Evolutionary conservation across 495 filamentous ascomycete genomes (phyloP).

Genomic region (Penicillium arizonense): DNA sequence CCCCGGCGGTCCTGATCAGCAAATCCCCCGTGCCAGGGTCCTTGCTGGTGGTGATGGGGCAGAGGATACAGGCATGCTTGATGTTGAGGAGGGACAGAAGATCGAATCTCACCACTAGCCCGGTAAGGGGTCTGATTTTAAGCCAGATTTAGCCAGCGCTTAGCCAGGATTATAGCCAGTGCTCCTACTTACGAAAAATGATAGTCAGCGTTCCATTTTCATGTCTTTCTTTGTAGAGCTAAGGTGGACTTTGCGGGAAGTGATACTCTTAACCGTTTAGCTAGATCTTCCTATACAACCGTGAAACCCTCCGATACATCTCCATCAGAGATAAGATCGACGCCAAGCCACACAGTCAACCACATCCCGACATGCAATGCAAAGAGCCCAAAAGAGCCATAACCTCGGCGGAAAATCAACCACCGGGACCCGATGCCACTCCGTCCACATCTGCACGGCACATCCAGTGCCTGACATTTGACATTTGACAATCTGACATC

Average conservation of each 20-base stretch:
- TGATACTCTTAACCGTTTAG: too few species aligned
- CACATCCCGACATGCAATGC: neutral
- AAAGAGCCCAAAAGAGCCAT: neutral
- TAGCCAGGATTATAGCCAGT: too few species aligned
- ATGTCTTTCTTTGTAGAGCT: too few species aligned
- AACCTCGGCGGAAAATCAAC: neutral
- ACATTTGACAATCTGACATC: too few species aligned
- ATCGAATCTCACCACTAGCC: slow-evolving; percentile 19
- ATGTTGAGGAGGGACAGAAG: slow-evolving; percentile 27
- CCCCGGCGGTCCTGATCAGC: slow-evolving; percentile 54
- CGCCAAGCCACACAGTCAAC: neutral
- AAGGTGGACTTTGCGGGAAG: too few species aligned
- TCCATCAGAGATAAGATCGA: neutral
- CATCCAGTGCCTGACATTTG: too few species aligned
- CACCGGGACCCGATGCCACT: neutral
- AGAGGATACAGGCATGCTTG: slow-evolving; percentile 44
- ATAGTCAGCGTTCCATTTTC: too few species aligned
- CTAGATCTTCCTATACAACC: too few species aligned
- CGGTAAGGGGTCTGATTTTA: neutral
- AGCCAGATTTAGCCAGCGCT: neutral
- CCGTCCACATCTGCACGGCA: neutral
- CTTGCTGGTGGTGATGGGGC: slow-evolving; percentile 63
- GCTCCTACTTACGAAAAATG: too few species aligned
- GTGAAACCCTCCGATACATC: too few species aligned
- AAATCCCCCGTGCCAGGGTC: slow-evolving; percentile 63